Conservation (phyloP, 768 basidiomycete species). For the Suillus subluteus region DNA sequence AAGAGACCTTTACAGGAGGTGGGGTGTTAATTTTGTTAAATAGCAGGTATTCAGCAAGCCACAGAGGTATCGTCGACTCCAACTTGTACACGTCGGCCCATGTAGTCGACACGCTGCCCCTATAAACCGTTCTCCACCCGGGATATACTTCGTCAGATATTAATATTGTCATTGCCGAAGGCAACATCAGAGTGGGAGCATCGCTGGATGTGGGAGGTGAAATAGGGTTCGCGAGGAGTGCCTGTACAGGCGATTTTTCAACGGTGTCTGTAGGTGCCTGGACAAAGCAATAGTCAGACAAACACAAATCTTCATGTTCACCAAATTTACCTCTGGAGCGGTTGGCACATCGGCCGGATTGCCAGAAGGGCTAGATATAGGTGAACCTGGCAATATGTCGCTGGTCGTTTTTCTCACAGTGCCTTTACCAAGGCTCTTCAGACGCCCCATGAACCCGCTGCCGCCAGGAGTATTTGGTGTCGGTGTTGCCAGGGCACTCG, state of each 20-base stretch:
- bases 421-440: conserved; percentile 75
- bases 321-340: conserved; percentile 29
- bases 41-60: conserved; percentile 88
- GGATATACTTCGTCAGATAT: conserved; percentile 82
- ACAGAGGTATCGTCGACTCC: conserved; percentile 82
- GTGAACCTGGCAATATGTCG: conserved; percentile 30
- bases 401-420: conserved; percentile 37
- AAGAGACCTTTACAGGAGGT: conserved; percentile 79
- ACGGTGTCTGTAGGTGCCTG: conserved; percentile 33
- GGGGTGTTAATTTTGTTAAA: conserved; percentile 58
- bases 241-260: conserved; percentile 55
- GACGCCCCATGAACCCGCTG: conserved; percentile 72
- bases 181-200: conserved; percentile 65
- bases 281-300: conserved; percentile 12
- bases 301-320: background rate
- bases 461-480: conserved; percentile 56
- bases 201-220: conserved; percentile 74
- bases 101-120: conserved; percentile 65
- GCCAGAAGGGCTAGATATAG: conserved; percentile 20
- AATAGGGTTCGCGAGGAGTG: conserved; percentile 56
- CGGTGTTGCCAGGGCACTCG: conserved; percentile 36
- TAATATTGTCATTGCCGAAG: conserved; percentile 63
- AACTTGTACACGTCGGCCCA: conserved; percentile 56
- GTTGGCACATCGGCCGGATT: conserved; percentile 19
- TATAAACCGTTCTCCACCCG: conserved; percentile 78